Evolutionary conservation across 169 alveolate species (phyloP), one percentile per base, ranked within the genome.

Genomic region (Ichthyophthirius multifiliis): DNA sequence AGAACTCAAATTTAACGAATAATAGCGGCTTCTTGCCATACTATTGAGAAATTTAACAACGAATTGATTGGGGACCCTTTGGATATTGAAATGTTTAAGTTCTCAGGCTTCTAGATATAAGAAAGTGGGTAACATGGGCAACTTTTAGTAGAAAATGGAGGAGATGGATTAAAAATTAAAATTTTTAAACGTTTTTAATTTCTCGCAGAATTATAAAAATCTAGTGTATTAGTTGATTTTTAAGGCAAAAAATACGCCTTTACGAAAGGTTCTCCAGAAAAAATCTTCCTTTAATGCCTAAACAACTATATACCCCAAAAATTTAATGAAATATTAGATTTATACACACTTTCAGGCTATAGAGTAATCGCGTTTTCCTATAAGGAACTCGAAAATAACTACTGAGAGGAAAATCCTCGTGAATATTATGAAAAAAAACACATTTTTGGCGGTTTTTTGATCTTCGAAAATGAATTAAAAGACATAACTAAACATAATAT

Each of bases 221-320:
- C 94, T 97, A 89, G 96, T 43, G 97, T 94, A 1, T 86, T 96
- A 10, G 95, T 94, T 15, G 93, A 92, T 87, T 89, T 44, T 1
- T 91, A 92, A 55, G 31, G 31, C 31, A n/a, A 55, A 48, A 86
- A 90, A 31, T 71, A 81, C 32, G 71, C 90, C 74, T 83, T 85
- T 74, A 88, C 92, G 7, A 96, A 96, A 87, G 99, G 99, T 18
- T 85, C 96, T 23, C 99, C 99, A 6, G 99, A 96, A 83, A 95
- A 85, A 65, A 76, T 96, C 44, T 85, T 87, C 76, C 94, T 88
- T 41, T 85, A 89, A 62, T 96, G 97, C 74, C 77, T 55, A 10
- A 77, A 86, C 2, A 75, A 85, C 30, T 71, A 95, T 13, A 47
- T 96, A 1, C 98, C 98, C 12, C 20, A 71, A 0, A 78, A 86